phyloP scores from a whole-genome alignment of 768 basidiomycete species.

The Suillus weaverae region DNA sequence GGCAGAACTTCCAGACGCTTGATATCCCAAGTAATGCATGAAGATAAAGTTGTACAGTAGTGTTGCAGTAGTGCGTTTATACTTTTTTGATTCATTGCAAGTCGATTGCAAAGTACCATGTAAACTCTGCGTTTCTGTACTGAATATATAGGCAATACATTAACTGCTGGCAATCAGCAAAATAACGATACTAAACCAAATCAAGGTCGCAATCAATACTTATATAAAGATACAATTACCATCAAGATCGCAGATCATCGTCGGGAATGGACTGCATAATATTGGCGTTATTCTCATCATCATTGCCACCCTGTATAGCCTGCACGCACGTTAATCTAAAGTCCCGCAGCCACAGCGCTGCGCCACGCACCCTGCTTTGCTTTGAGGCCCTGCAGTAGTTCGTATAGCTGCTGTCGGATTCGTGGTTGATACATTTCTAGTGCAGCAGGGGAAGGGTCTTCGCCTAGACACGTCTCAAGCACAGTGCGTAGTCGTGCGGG shows the following conservation, averaged over 20 bases:
- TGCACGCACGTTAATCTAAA: conserved; percentile 2
- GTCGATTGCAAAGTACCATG: neutral
- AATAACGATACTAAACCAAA: neutral
- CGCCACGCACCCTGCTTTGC: conserved; percentile 43
- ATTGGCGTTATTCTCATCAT: neutral
- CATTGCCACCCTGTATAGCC: conserved; percentile 8
- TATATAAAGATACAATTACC: neutral
- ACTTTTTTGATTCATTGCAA: neutral
- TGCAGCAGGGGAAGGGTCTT: conserved; percentile 34
- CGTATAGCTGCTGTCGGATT: conserved; percentile 35
- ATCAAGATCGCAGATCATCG: neutral
- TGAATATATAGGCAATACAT: conserved; percentile 1
- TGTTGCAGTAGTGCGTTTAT: neutral
- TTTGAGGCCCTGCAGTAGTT: conserved; percentile 43
- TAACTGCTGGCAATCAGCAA: neutral
- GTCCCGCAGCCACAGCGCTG: conserved; percentile 10
- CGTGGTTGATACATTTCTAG: conserved; percentile 40
- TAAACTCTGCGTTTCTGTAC: conserved; percentile 1
- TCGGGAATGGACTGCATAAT: neutral
- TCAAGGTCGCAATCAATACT: neutral
- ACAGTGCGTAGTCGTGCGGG: conserved; percentile 38
- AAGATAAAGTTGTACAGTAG: neutral
- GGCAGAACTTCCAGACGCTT: conserved; percentile 35
- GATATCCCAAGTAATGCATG: neutral
- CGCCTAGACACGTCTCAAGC: conserved; percentile 47